These are phyloP conservation scores for Talaromyces borbonicus DNA, from an alignment of 495 filamentous ascomycete species.

Conservation along the genomic window DNA sequence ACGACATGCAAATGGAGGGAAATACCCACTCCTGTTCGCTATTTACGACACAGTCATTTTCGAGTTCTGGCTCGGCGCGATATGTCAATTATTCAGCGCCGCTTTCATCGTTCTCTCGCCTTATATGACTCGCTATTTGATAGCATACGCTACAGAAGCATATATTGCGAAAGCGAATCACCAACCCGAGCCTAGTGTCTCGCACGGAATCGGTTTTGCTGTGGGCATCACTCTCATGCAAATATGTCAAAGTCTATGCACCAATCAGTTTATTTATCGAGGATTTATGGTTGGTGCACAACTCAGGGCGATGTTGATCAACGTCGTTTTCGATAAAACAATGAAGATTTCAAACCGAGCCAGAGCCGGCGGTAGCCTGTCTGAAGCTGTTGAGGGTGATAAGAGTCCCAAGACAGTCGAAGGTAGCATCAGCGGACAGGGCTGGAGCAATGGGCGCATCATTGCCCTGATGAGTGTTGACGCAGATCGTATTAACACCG, in stretches of 20 bases:
- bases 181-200: constrained; percentile 47
- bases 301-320: constrained; percentile 61
- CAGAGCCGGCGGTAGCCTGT: constrained; percentile 52
- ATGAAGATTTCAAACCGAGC: constrained; percentile 74
- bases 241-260: constrained; percentile 57
- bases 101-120: constrained; percentile 66
- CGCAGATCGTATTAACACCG: constrained; percentile 80
- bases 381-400: constrained; percentile 28
- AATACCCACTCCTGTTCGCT: constrained; percentile 67
- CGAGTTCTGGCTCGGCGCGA: constrained; percentile 77
- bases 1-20: constrained; percentile 54
- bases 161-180: constrained; percentile 46
- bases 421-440: constrained; percentile 33
- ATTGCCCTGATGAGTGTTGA: constrained; percentile 91
- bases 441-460: constrained; percentile 86
- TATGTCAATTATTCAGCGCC: constrained; percentile 62
- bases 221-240: constrained; percentile 73
- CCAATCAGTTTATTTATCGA: constrained; percentile 73
- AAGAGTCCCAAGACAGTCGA: constrained; percentile 34
- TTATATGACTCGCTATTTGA: constrained; percentile 64
- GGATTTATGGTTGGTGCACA: constrained; percentile 76
- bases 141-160: constrained; percentile 69
- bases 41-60: constrained; percentile 78
- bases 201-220: constrained; percentile 60
- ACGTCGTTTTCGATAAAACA: constrained; percentile 69